Conservation (phyloP, 371 early-diverging fungal species). For the Batkoa obscura region DNA sequence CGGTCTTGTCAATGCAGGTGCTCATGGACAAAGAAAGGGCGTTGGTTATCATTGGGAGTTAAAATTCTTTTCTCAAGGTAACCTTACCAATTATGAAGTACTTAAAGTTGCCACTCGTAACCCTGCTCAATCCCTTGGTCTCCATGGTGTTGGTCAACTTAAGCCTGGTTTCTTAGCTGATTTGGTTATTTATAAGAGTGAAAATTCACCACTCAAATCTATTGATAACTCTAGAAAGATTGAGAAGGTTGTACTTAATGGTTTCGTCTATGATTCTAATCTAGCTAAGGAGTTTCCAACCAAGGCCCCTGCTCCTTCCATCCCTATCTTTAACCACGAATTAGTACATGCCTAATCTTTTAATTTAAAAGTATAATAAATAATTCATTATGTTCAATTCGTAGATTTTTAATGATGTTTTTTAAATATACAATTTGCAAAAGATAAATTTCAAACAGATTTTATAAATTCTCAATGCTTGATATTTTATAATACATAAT, state of each 20-base stretch:
- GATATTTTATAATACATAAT: too few species aligned
- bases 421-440: too few species aligned
- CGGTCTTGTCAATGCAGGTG: not conserved
- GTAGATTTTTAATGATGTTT: too few species aligned
- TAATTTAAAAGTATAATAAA: not conserved
- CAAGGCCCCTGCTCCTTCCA: not conserved
- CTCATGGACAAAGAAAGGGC: not conserved
- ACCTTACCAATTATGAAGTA: not conserved
- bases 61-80: not conserved
- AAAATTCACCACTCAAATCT: not conserved
- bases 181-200: not conserved
- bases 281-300: not conserved
- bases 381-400: too few species aligned
- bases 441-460: too few species aligned
- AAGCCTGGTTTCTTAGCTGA: not conserved
- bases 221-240: not conserved
- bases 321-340: not conserved
- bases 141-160: not conserved
- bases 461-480: too few species aligned
- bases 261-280: not conserved
- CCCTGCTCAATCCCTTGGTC: not conserved
- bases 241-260: not conserved
- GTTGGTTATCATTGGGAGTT: conserved; percentile 1
- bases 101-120: not conserved
- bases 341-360: not conserved